These are phyloP conservation scores for Pseudoturritis turrita DNA, from an alignment of 345 rosid species.

Conservation along the genomic window DNA sequence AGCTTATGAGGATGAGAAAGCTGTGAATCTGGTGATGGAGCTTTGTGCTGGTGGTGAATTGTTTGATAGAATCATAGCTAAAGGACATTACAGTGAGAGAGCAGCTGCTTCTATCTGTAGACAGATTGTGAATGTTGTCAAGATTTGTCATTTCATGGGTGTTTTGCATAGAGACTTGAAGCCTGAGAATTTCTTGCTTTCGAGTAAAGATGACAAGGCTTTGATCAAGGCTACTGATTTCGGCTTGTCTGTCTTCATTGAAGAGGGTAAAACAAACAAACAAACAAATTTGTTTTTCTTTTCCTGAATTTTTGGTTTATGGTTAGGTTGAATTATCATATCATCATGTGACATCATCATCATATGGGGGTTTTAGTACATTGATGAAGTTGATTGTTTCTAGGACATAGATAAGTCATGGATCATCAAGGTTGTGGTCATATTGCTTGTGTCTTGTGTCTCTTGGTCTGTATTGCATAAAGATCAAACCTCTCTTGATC, in stretches of 20 bases:
- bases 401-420: background rate
- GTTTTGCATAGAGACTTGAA: constrained; percentile 94
- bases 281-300: background rate
- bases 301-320: background rate
- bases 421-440: background rate
- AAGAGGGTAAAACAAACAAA: constrained; percentile 28
- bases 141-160: constrained; percentile 60
- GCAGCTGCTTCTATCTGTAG: constrained; percentile 36
- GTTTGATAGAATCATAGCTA: constrained; percentile 36
- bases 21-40: constrained; percentile 89
- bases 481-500: background rate
- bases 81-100: constrained; percentile 36
- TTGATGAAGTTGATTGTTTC: constrained; percentile 6
- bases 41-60: constrained; percentile 33
- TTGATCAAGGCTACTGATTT: constrained; percentile 37
- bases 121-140: constrained; percentile 36
- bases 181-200: constrained; percentile 51
- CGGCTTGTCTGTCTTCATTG: constrained; percentile 38
- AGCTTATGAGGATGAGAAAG: constrained; percentile 77
- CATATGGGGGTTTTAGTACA: no score
- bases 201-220: constrained; percentile 39
- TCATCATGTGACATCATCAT: no score
- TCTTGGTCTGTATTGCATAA: constrained; percentile 2
- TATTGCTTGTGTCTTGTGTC: background rate
- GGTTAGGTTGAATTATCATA: background rate